phyloP scores from a whole-genome alignment of 2,329 filamentous ascomycete genomes.

The Penicillium brevicompactum region DNA sequence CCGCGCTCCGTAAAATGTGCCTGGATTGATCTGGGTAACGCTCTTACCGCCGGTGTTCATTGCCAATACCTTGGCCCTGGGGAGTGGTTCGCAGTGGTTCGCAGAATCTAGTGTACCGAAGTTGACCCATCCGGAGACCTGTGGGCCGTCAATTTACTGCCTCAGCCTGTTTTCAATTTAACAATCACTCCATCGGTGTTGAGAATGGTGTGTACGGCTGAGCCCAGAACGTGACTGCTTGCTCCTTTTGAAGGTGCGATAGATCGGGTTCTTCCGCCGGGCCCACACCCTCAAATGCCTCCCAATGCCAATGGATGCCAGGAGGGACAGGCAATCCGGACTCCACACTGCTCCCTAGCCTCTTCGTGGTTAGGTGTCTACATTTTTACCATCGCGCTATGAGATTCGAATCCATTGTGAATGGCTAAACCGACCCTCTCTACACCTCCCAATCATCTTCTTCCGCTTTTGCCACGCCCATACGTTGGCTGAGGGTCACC shows the following conservation, averaged over 20 bases:
- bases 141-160: too few species aligned
- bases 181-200: background rate
- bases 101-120: background rate
- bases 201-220: background rate
- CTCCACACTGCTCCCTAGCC: background rate
- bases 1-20: background rate
- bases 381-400: background rate
- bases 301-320: background rate
- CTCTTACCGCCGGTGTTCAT: background rate
- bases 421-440: background rate
- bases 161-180: background rate
- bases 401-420: background rate
- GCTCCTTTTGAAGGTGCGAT: background rate
- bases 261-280: background rate
- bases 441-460: background rate
- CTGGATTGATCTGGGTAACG: background rate
- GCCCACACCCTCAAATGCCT: background rate
- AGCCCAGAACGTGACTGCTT: background rate
- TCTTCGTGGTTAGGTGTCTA: background rate
- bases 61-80: background rate
- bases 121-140: too few species aligned
- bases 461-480: background rate
- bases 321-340: background rate
- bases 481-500: background rate
- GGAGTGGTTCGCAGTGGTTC: background rate